Percentiles rank a stretch among this genome's conserved stretches.
phyloP scores from a whole-genome alignment of 495 filamentous ascomycete species.

The Penicilliopsis zonata region DNA sequence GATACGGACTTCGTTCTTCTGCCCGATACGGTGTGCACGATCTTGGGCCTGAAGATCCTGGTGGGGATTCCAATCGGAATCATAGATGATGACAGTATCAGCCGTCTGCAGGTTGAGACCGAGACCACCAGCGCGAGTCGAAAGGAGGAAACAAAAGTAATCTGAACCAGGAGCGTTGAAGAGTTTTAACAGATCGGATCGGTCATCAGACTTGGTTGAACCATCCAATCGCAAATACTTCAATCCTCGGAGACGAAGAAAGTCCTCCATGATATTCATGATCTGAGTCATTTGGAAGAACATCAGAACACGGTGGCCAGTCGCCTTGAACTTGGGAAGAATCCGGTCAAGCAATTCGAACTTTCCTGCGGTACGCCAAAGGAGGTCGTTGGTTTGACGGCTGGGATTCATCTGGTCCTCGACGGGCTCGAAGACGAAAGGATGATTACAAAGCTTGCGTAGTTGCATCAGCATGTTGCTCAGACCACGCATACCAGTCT shows the following conservation, averaged over 20 bases:
- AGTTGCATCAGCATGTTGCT: constrained; percentile 99
- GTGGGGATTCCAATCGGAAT: constrained; percentile 99
- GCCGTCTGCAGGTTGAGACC: constrained; percentile 95
- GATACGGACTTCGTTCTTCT: constrained; percentile 98
- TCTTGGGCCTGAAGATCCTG: constrained; percentile 98
- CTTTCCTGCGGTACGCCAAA: constrained; percentile 95
- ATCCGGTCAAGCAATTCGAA: constrained; percentile 92
- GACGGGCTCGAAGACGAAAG: constrained; percentile 95
- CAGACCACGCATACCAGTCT: constrained; percentile 86
- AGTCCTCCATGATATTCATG: constrained; percentile 99
- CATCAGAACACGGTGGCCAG: constrained; percentile 90
- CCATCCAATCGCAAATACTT: constrained; percentile 88
- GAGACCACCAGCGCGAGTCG: constrained; percentile 96
- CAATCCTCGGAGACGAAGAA: constrained; percentile 69
- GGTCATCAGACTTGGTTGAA: constrained; percentile 93
- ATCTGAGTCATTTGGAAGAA: constrained; percentile 99
- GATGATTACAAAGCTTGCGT: constrained; percentile 97
- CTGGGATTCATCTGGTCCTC: constrained; percentile 95
- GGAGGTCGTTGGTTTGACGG: constrained; percentile 74
- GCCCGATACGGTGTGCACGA: constrained; percentile 98
- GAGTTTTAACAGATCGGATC: constrained; percentile 72
- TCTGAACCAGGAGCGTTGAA: constrained; percentile 87
- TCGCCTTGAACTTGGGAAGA: constrained; percentile 79
- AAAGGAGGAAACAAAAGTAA: constrained; percentile 96
- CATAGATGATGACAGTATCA: constrained; percentile 98